phyloP scores from a whole-genome alignment of 192 early-diverging fungal species.

The Entomortierella parvispora region DNA sequence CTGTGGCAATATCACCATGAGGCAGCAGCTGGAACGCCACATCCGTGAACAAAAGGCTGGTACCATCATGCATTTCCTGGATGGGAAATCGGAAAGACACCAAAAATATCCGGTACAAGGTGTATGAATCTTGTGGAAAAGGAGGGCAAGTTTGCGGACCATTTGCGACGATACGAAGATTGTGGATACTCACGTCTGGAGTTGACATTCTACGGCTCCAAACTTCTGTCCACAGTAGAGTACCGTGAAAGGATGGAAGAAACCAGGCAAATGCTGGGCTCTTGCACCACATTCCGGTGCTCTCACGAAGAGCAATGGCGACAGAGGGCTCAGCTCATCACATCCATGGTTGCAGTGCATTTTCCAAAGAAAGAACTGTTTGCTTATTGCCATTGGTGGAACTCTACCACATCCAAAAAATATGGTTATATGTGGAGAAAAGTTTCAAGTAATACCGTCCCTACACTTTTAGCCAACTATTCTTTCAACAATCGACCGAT shows the following conservation, averaged over 20 bases:
- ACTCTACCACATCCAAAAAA: background rate
- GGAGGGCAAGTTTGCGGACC: background rate
- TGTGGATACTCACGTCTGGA: no score
- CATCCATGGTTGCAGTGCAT: no score
- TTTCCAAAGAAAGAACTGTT: background rate
- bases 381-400: constrained; percentile 4
- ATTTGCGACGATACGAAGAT: no score
- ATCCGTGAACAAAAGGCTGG: background rate
- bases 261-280: no score
- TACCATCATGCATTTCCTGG: background rate
- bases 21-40: background rate
- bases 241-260: no score
- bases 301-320: no score
- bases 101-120: constrained; percentile 3
- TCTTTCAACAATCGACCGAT: background rate
- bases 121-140: background rate
- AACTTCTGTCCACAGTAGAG: no score
- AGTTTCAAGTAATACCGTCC: background rate
- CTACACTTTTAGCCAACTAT: background rate
- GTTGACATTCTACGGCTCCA: no score
- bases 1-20: background rate
- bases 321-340: no score
- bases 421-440: background rate
- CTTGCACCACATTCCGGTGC: no score
- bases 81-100: background rate